A percentile compares a stretch with the other conserved stretches of the same genome.
These are phyloP conservation scores for Carallia brachiata DNA, from an alignment of 345 rosid species.

Conservation along the genomic window DNA sequence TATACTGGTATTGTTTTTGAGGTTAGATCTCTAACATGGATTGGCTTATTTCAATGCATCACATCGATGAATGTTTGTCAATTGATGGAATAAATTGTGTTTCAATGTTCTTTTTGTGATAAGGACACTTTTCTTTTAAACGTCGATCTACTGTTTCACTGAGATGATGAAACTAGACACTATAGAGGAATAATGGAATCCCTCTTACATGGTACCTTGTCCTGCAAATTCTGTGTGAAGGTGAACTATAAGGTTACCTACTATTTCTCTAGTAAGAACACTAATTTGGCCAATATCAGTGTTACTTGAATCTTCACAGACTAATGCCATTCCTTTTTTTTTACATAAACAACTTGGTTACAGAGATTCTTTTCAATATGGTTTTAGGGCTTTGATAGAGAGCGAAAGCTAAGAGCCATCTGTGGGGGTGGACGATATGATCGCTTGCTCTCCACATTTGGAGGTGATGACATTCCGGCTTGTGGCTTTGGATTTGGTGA, in stretches of 20 bases:
- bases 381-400: slow-evolving; percentile 75
- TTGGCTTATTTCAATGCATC: background rate
- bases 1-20: slow-evolving; percentile 96
- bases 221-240: background rate
- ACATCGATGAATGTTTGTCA: background rate
- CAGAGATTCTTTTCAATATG: slow-evolving; percentile 5
- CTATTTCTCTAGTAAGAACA: background rate
- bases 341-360: background rate
- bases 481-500: slow-evolving; percentile 99
- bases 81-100: slow-evolving; percentile 2
- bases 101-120: background rate
- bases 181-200: background rate
- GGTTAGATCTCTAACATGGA: slow-evolving; percentile 47
- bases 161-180: too few species aligned
- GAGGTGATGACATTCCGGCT: slow-evolving; percentile 91
- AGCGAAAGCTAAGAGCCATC: slow-evolving; percentile 83
- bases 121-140: too few species aligned
- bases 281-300: background rate
- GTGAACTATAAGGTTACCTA: background rate
- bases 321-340: background rate
- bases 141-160: too few species aligned
- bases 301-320: background rate
- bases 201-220: background rate
- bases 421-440: slow-evolving; percentile 96
- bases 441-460: slow-evolving; percentile 76